Conservation (phyloP, 192 early-diverging fungal species). For the Phycomyces nitens region DNA sequence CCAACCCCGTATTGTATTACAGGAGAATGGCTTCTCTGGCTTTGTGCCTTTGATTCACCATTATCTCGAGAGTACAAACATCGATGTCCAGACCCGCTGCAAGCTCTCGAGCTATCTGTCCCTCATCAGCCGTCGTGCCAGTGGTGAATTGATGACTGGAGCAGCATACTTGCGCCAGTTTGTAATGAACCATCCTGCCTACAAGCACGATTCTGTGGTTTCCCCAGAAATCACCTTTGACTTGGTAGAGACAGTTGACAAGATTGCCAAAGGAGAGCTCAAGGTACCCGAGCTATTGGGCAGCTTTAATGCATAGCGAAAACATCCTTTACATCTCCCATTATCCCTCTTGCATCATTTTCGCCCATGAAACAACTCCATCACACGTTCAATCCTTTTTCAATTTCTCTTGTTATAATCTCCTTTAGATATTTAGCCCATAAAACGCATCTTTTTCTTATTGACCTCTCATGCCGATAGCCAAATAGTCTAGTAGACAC, state of each 20-base stretch:
- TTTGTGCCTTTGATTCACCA: conserved; percentile 78
- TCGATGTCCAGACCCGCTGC: conserved; percentile 65
- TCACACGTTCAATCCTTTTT: no score
- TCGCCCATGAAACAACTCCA: no score
- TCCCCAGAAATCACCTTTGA: conserved; percentile 83
- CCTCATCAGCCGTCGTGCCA: conserved; percentile 76
- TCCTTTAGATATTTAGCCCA: no score
- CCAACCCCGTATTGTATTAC: no score
- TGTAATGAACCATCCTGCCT: conserved; percentile 80
- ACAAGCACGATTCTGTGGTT: conserved; percentile 88
- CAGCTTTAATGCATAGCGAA: conserved; percentile 6
- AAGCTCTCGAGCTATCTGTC: conserved; percentile 72
- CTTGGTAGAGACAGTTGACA: conserved; percentile 59
- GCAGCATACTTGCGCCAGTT: conserved; percentile 91
- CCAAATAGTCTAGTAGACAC: no score
- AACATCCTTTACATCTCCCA: neutral
- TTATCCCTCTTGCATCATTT: neutral
- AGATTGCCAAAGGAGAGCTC: conserved; percentile 53
- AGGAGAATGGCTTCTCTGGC: conserved; percentile 69
- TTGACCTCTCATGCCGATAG: no score
- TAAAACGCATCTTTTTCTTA: no score
- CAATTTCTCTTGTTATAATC: no score
- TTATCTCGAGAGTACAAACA: conserved; percentile 75
- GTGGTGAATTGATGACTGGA: conserved; percentile 78
- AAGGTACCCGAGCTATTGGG: conserved; percentile 49